Evolutionary conservation across 352 stramenopile genomes (phyloP).

Genomic region (Peronosclerospora sorghi): DNA sequence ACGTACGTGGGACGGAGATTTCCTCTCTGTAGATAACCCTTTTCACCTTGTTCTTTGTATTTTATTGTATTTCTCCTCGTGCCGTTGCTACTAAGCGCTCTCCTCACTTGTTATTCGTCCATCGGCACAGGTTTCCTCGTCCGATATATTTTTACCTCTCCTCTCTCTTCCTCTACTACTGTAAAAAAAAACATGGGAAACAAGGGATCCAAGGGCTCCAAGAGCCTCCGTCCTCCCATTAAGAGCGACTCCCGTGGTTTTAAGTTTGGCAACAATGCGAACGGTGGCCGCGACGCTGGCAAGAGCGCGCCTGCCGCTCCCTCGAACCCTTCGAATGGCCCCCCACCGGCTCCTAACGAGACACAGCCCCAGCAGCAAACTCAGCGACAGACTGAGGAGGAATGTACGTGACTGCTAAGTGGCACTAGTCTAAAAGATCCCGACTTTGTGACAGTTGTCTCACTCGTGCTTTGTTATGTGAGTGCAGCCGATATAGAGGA

Average conservation of each 20-base stretch:
- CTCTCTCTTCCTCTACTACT: neutral
- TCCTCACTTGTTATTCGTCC: conserved; percentile 30
- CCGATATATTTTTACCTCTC: conserved; percentile 15
- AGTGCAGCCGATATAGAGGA: conserved; percentile 60
- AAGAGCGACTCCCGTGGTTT: conserved; percentile 80
- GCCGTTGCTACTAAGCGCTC: neutral
- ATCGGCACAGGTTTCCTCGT: conserved; percentile 17
- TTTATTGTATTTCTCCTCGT: conserved; percentile 1
- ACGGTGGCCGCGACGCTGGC: conserved; percentile 44
- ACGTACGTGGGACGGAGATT: conserved; percentile 6
- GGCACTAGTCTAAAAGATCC: too few relatives aligned
- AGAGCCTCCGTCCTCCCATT: conserved; percentile 53
- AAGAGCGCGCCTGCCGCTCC: conserved; percentile 66
- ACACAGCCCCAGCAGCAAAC: conserved; percentile 14
- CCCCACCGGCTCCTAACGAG: conserved; percentile 20
- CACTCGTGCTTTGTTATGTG: conserved; percentile 5
- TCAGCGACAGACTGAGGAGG: conserved; percentile 31
- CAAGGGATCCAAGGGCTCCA: conserved; percentile 72
- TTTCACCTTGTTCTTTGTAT: conserved; percentile 5
- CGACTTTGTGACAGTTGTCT: conserved; percentile 1
- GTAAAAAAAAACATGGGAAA: conserved; percentile 46
- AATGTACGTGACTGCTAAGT: conserved; percentile 43
- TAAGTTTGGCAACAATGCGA: conserved; percentile 49
- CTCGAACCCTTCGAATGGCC: conserved; percentile 30
- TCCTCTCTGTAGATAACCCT: conserved; percentile 5